phyloP scores from a whole-genome alignment of 805 yeast species.

The Candida patagonica region DNA sequence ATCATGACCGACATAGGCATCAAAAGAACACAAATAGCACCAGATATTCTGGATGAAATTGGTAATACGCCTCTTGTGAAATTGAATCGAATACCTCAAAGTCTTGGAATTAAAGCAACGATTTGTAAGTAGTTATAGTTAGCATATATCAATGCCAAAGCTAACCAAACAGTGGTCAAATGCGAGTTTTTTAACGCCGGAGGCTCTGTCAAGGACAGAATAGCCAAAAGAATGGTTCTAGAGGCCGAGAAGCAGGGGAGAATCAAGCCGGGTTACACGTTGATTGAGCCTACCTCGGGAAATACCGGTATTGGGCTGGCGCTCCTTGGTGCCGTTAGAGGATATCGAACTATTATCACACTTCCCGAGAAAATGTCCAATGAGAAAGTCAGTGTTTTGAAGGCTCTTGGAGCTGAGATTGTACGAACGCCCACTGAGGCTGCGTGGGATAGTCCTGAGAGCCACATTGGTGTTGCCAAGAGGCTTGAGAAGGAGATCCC shows the following conservation, averaged over 20 bases:
- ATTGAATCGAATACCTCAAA: conserved; percentile 67
- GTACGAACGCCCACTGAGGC: conserved; percentile 89
- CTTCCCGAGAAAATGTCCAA: conserved; percentile 89
- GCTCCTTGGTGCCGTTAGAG: conserved; percentile 75
- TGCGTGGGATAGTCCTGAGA: conserved; percentile 87
- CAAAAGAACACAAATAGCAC: no score
- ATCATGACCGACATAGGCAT: no score
- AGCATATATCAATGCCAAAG: no score
- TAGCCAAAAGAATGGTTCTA: conserved; percentile 78
- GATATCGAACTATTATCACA: conserved; percentile 79
- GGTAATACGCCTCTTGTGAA: conserved; percentile 79
- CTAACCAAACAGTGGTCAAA: conserved; percentile 58
- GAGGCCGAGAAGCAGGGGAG: conserved; percentile 72
- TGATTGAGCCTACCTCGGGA: conserved; percentile 86
- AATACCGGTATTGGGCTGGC: conserved; percentile 90
- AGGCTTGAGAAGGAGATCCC: conserved; percentile 76
- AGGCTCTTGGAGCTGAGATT: conserved; percentile 85
- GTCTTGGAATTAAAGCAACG: conserved; percentile 60
- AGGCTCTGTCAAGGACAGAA: conserved; percentile 84
- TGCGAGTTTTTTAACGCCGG: conserved; percentile 82
- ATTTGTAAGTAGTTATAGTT: conserved; percentile 16
- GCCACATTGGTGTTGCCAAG: conserved; percentile 82
- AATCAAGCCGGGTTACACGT: conserved; percentile 76
- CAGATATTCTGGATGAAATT: conserved; percentile 56
- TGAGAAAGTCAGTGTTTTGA: conserved; percentile 79